phyloP scores from a whole-genome alignment of 371 early-diverging fungal species.

The Mucor indicus region DNA sequence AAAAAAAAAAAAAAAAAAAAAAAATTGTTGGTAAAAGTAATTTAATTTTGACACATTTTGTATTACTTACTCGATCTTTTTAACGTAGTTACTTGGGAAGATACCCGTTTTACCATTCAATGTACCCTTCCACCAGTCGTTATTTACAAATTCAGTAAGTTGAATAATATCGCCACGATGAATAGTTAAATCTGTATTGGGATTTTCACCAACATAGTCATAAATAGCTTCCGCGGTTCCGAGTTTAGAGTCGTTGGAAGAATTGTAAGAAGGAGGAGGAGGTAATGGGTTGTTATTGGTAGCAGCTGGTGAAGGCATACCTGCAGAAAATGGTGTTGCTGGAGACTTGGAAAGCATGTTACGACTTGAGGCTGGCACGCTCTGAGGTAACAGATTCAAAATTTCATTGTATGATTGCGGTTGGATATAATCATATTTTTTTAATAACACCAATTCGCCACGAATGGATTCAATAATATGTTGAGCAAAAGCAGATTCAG shows the following conservation, averaged over 20 bases:
- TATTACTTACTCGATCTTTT: constrained; percentile 12
- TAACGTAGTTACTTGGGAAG: constrained; percentile 83
- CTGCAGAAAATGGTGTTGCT: not conserved
- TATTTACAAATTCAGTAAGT: constrained; percentile 19
- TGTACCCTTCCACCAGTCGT: constrained; percentile 71
- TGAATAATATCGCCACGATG: constrained; percentile 26
- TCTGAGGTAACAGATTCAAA: constrained; percentile 32
- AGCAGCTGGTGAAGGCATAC: constrained; percentile 9
- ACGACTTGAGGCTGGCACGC: too few relatives aligned
- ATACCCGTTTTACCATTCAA: constrained; percentile 63
- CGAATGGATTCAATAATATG: constrained; percentile 41
- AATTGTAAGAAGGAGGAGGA: constrained; percentile 16
- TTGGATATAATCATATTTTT: constrained; percentile 30
- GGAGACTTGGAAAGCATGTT: constrained; percentile 8
- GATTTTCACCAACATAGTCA: constrained; percentile 40
- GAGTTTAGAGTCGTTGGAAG: constrained; percentile 4
- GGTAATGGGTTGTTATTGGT: not conserved
- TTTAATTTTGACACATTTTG: too few relatives aligned
- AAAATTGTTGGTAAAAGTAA: too few relatives aligned
- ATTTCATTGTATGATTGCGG: constrained; percentile 34
- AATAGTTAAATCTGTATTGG: constrained; percentile 32
- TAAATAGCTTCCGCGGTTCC: constrained; percentile 41
- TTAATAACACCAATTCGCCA: constrained; percentile 36
- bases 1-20: too few relatives aligned
- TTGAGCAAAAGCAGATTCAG: constrained; percentile 21